A percentile compares a stretch with the other conserved stretches of the same genome.
phyloP scores from a whole-genome alignment of 257 asterid species.

The Petunia secreta region DNA sequence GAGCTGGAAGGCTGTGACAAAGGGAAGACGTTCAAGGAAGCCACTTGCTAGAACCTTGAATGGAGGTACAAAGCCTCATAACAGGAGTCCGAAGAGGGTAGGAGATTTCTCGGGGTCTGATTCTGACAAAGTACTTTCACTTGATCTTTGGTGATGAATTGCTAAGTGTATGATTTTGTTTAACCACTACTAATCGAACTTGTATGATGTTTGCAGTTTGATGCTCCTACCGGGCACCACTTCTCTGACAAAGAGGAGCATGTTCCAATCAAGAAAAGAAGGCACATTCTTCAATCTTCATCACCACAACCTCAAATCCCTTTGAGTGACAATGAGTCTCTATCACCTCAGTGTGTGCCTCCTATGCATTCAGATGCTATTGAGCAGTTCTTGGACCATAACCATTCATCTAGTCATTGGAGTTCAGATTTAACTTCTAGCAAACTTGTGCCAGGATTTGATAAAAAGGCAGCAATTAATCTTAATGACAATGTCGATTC shows the following conservation, averaged over 20 bases:
- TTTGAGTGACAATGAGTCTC: conserved; percentile 33
- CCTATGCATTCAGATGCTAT: conserved; percentile 49
- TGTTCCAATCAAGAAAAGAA: conserved; percentile 72
- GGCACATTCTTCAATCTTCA: conserved; percentile 54
- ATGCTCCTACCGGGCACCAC: too few relatives aligned
- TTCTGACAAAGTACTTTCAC: conserved; percentile 64
- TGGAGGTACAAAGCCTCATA: conserved; percentile 38
- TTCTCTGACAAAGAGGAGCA: conserved; percentile 45
- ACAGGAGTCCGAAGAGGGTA: conserved; percentile 69
- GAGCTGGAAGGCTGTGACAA: conserved; percentile 71
- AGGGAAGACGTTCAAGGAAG: conserved; percentile 73
- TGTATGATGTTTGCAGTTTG: conserved; percentile 24
- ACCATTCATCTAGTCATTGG: conserved; percentile 45
- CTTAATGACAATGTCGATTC: conserved; percentile 32
- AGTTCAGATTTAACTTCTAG: conserved; percentile 39
- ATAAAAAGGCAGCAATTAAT: conserved; percentile 32
- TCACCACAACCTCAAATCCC: conserved; percentile 40
- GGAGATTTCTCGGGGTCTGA: conserved; percentile 73
- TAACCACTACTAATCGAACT: background rate
- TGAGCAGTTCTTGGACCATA: conserved; percentile 39
- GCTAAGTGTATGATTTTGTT: too few relatives aligned
- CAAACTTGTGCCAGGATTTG: conserved; percentile 33
- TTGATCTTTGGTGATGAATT: background rate
- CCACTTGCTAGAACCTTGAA: conserved; percentile 57
- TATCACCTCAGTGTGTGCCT: conserved; percentile 40